Base-by-base conservation (phyloP, 768 basidiomycete species). In the Baorangia bicolor region DNA sequence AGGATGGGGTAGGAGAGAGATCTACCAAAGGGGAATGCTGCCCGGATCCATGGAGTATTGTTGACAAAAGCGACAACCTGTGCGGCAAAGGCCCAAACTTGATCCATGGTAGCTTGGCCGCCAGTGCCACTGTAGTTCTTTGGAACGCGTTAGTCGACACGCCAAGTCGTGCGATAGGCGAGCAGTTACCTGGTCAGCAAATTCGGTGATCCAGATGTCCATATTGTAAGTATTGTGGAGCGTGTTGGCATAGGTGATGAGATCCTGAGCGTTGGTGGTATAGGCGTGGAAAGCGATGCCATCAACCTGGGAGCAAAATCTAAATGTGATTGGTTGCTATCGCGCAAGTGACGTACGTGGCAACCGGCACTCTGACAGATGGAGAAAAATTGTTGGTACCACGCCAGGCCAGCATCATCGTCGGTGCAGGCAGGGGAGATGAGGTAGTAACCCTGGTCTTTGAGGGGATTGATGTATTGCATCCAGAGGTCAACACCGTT, bases 371-470 rank as follows among this genome's bases (percentile, higher is more conserved):
- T 11, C 1, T 10, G 3, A 31, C 88, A 89, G 1, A 64, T 63
- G 0, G 21, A 20, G 34, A 85, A 64, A 74, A 91, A 92, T 18
- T 78, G 49, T 35, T 75, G 11, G 71, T 90, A 77, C 93, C 93
- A 97, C 0, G 58, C 28, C 11, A 80, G 66, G 38, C 92, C 92
- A 34, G 64, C 62, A 1, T 81, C 74, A 40, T 79, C 80, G 28
- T 83, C 81, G 18, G 90, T 88, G 53, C 79, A 79, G 20, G 90
- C 87, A 27, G 94, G 91, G 16, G 83, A 78, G 56, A 83, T 69
- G 34, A 90, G 74, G 2, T 56, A 59, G 73, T 85, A 87, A 21
- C 90, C 92, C 37, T 77, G 43, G 16, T 60, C 37, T 49, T 75
- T 70, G 56, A 90, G 77, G 45, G 86, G 86, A 11, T 81, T 39